These are phyloP conservation scores for Aquanectria penicillioides DNA, from an alignment of 2,329 filamentous ascomycete species.

Conservation along the genomic window DNA sequence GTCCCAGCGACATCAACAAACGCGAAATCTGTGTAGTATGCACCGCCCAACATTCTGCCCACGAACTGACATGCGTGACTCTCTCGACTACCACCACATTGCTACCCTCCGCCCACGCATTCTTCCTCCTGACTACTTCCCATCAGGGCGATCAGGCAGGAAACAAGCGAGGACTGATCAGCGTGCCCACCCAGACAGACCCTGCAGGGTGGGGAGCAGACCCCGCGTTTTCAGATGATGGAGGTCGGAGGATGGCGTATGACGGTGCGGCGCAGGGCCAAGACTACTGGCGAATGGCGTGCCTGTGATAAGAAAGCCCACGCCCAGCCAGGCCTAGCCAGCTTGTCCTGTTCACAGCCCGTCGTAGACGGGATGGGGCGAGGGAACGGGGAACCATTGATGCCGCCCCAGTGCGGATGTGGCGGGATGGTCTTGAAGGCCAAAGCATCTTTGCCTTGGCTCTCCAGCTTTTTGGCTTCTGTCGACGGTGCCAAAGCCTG, in stretches of 20 bases:
- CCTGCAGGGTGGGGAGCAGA: conserved; percentile 39
- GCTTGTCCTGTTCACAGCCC: neutral
- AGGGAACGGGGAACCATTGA: neutral
- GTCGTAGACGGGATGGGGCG: neutral
- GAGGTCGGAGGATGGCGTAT: conserved; percentile 26
- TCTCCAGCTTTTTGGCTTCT: conserved; percentile 5
- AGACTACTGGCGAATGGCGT: conserved; percentile 34
- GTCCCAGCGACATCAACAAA: conserved; percentile 7
- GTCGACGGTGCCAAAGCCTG: neutral
- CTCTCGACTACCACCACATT: conserved; percentile 2
- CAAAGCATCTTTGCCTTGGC: neutral
- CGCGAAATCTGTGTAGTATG: neutral
- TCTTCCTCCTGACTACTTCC: conserved; percentile 11
- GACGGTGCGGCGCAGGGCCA: conserved; percentile 34
- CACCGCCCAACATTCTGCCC: neutral
- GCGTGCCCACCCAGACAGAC: conserved; percentile 23
- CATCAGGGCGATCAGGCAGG: conserved; percentile 2
- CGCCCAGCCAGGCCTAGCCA: neutral
- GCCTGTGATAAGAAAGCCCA: conserved; percentile 36
- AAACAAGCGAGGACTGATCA: conserved; percentile 9
- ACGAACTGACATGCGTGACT: neutral
- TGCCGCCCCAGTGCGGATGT: conserved; percentile 21
- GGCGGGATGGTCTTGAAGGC: conserved; percentile 11
- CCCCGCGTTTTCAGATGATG: conserved; percentile 39
- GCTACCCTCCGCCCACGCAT: neutral